Conservation (phyloP, 139 green algal species). For the Micromonas pusilla region DNA sequence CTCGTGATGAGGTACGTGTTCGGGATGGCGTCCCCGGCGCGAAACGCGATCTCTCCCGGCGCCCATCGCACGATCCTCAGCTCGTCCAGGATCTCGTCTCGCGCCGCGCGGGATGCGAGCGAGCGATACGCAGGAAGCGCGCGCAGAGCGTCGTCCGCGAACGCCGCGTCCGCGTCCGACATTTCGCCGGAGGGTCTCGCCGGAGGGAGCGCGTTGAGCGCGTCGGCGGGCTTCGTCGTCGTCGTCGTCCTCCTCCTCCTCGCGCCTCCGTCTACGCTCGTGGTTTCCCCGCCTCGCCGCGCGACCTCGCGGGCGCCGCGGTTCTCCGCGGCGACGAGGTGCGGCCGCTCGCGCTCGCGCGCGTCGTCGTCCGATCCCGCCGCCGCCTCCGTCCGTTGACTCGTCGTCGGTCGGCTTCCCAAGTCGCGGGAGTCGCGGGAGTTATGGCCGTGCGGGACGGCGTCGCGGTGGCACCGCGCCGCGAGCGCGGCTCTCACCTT, state of each 20-base stretch:
- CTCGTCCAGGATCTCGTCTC: not conserved
- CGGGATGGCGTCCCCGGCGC: not conserved
- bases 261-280: no score
- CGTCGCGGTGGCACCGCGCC: not conserved
- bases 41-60: not conserved
- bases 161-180: not conserved
- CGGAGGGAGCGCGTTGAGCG: not conserved
- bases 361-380: no score
- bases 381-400: no score
- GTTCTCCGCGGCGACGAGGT: no score
- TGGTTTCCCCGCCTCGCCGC: no score
- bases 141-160: not conserved
- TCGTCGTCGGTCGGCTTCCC: no score
- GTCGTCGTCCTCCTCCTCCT: no score
- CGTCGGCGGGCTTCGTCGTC: not conserved
- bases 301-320: no score
- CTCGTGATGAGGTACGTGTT: not conserved
- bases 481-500: not conserved
- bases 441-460: not conserved
- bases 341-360: no score
- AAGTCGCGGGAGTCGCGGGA: not conserved
- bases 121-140: not conserved
- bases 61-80: not conserved
- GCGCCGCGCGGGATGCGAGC: not conserved
- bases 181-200: no score